Percentiles rank a stretch among this genome's conserved stretches.
Conservation (phyloP, 2,329 filamentous ascomycete genomes). For the Calycina herbarum region DNA sequence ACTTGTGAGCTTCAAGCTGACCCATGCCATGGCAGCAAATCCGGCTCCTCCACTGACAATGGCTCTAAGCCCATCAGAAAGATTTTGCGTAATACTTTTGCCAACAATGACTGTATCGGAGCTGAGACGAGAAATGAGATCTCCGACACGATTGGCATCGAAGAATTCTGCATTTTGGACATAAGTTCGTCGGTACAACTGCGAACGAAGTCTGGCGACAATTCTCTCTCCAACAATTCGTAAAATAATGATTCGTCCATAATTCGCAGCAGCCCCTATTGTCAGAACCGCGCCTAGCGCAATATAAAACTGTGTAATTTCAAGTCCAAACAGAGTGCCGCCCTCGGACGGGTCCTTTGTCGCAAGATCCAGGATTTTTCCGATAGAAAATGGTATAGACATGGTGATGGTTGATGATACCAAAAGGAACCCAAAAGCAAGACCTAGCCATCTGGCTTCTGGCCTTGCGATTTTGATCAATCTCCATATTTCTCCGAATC, state of each 20-base stretch:
- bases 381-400: conserved; percentile 95
- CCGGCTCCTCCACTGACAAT: conserved; percentile 88
- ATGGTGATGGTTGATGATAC: conserved; percentile 92
- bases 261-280: conserved; percentile 85
- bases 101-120: conserved; percentile 97
- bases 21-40: conserved; percentile 92
- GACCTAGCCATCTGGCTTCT: conserved; percentile 72
- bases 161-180: conserved; percentile 99
- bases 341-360: conserved; percentile 70
- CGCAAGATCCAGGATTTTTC: conserved; percentile 89
- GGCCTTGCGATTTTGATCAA: conserved; percentile 86
- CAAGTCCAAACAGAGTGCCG: conserved; percentile 76
- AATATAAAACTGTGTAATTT: conserved; percentile 83
- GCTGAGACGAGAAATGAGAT: conserved; percentile 91
- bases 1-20: conserved; percentile 85
- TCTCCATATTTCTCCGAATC: conserved; percentile 76
- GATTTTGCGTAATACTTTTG: conserved; percentile 96
- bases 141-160: conserved; percentile 93
- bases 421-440: conserved; percentile 82
- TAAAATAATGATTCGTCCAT: conserved; percentile 87
- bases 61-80: conserved; percentile 92
- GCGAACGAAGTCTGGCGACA: conserved; percentile 83
- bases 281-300: conserved; percentile 75
- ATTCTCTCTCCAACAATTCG: conserved; percentile 94
- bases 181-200: conserved; percentile 88